Base-by-base conservation (phyloP, 2,329 filamentous ascomycete species). In the Phialocephala sp. region DNA sequence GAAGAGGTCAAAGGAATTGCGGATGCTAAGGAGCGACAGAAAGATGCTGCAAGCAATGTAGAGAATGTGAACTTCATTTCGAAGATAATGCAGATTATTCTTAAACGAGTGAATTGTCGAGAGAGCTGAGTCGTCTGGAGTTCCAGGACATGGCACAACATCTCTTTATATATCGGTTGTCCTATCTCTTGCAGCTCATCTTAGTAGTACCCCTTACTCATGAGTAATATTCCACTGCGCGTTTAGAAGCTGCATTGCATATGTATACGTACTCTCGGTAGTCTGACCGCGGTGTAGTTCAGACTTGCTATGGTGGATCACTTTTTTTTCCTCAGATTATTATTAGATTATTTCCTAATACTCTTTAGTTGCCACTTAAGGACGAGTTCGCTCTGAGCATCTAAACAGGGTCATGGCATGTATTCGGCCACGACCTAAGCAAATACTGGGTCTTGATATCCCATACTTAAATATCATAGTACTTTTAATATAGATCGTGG, bases 1-100 rank as follows among this genome's bases (percentile, higher is more conserved):
- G 67, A 61, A 54, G 27, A 14, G 55, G 56, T n/a, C 8, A 64
- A 63, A 59, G 72, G 72, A 62, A 71, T 66, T 32, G 67, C 69
- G 59, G 69, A 65, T 58, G 66, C 68, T 43, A 71, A 67, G 45
- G 69, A 68, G 12, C 66, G 65, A 59, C 57, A 60, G 58, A 62
- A 60, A 47, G 69, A 66, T 56, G 67, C 63, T 50, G 65, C 60
- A 60, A 74, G 56, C 50, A 68, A 54, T 54, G 70, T 65, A 72
- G 66, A 55, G 66, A 73, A 24, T 68, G 69, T 71, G 59, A 57
- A 63, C 66, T 74, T 75, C 73, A 75, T 75, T 27, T 45, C 72
- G 64, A 71, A 68, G 63, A 24, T 35, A 50, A 24, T 43, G 55
- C 32, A 37, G 36, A 18, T 47, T 35, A 56, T 32, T 27, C 22